A percentile compares a stretch with the other conserved stretches of the same genome.
Conservation (phyloP, 352 stramenopile genomes). For the Phytophthora brassicae region DNA sequence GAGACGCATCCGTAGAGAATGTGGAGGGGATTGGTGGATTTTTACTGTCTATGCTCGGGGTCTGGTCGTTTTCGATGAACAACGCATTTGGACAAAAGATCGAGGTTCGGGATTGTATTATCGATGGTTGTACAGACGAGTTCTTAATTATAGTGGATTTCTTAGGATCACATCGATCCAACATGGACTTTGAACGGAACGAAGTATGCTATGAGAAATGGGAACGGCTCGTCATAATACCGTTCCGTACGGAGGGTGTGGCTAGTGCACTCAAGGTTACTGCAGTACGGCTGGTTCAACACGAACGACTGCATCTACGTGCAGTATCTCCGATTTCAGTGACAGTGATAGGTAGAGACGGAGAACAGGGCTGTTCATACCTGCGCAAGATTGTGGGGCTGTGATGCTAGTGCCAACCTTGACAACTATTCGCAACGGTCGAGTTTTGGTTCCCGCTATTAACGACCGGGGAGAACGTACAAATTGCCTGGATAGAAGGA, state of each 20-base stretch:
- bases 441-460: no score
- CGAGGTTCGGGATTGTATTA: neutral
- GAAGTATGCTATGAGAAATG: neutral
- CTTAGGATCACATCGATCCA: neutral
- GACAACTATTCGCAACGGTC: no score
- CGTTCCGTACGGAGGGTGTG: neutral
- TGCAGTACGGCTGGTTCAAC: no score
- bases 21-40: neutral
- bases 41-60: neutral
- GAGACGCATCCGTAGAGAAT: neutral
- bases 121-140: neutral
- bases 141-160: neutral
- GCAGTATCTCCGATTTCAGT: no score
- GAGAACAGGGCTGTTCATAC: no score
- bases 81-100: neutral
- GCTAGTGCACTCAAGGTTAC: no score
- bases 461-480: no score
- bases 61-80: neutral
- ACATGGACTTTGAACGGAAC: neutral
- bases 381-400: no score
- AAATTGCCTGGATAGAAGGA: no score
- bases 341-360: no score
- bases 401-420: no score
- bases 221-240: neutral
- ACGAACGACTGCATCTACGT: no score